Evolutionary conservation across 2,329 filamentous ascomycete species (phyloP).

Genomic region (Penicillium sp.): DNA sequence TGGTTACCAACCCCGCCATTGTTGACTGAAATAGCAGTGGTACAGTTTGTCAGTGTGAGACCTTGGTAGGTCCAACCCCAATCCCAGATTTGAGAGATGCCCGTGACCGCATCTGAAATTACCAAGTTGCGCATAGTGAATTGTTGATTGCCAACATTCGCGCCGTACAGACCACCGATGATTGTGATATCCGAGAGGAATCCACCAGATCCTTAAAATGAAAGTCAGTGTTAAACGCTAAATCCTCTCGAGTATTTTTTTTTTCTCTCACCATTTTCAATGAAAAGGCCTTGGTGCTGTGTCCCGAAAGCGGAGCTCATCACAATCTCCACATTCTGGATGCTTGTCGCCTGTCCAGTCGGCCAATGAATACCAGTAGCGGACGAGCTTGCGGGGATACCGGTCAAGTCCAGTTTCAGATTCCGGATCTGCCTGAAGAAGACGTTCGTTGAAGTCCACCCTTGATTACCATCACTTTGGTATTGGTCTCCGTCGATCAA

Average conservation of each 20-base stretch:
- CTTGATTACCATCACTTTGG: constrained; percentile 44
- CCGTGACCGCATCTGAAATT: constrained; percentile 57
- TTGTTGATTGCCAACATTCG: constrained; percentile 67
- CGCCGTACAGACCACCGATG: constrained; percentile 64
- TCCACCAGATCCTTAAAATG: constrained; percentile 55
- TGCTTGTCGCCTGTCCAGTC: constrained; percentile 59
- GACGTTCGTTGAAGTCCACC: constrained; percentile 57
- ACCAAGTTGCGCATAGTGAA: constrained; percentile 63
- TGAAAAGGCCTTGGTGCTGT: constrained; percentile 63
- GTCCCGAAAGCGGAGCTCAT: constrained; percentile 54
- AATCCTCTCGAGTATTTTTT: too few species aligned
- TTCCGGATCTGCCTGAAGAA: constrained; percentile 70
- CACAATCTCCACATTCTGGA: constrained; percentile 66
- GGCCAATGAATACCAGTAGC: constrained; percentile 57
- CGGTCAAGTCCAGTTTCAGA: constrained; percentile 63
- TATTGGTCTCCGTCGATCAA: constrained; percentile 63
- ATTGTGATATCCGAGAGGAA: constrained; percentile 65
- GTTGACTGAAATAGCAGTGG: constrained; percentile 56
- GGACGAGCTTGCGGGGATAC: constrained; percentile 33
- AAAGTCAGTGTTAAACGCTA: constrained; percentile 6
- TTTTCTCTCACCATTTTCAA: constrained; percentile 55
- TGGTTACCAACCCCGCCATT: constrained; percentile 47
- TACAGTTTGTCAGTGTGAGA: constrained; percentile 57
- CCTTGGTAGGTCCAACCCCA: constrained; percentile 63
- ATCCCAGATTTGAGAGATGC: constrained; percentile 62